These are phyloP conservation scores for Fimicolochytrium jonesii DNA, from an alignment of 192 early-diverging fungal species.

Conservation along the genomic window DNA sequence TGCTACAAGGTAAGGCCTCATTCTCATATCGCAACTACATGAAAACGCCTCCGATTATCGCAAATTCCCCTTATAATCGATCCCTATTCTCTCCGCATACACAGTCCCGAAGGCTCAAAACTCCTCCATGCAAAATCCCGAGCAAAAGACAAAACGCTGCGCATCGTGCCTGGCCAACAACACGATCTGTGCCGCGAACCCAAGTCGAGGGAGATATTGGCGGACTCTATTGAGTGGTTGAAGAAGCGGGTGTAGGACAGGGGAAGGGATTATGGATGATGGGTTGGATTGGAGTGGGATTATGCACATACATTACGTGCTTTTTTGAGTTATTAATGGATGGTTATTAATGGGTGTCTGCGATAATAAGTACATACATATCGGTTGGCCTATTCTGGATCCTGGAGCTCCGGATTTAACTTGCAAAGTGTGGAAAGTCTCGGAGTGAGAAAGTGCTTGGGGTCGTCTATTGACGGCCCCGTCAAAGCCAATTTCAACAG, in stretches of 20 bases:
- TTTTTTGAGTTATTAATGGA: too few species aligned
- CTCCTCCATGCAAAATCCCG: neutral
- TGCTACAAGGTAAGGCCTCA: constrained; percentile 11
- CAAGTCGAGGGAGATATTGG: constrained; percentile 10
- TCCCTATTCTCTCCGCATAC: neutral
- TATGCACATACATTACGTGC: too few species aligned
- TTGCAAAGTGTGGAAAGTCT: too few species aligned
- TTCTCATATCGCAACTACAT: neutral
- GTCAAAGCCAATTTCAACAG: too few species aligned
- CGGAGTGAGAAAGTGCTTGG: too few species aligned
- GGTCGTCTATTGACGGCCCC: too few species aligned
- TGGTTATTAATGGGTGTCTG: too few species aligned
- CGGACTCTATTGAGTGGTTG: constrained; percentile 11
- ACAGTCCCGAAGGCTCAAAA: constrained; percentile 8
- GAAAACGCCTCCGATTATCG: neutral
- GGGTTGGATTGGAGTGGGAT: neutral
- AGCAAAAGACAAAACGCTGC: constrained; percentile 15
- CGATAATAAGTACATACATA: too few species aligned
- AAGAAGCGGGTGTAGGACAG: neutral
- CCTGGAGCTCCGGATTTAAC: too few species aligned
- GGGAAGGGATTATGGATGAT: neutral
- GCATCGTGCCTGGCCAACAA: constrained; percentile 4
- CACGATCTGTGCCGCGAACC: constrained; percentile 26
- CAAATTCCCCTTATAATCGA: neutral
- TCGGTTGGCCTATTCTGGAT: too few species aligned